Evolutionary conservation across 768 basidiomycete genomes (phyloP), one percentile per base, ranked within the genome.

Genomic region (Lepiota subincarnata): DNA sequence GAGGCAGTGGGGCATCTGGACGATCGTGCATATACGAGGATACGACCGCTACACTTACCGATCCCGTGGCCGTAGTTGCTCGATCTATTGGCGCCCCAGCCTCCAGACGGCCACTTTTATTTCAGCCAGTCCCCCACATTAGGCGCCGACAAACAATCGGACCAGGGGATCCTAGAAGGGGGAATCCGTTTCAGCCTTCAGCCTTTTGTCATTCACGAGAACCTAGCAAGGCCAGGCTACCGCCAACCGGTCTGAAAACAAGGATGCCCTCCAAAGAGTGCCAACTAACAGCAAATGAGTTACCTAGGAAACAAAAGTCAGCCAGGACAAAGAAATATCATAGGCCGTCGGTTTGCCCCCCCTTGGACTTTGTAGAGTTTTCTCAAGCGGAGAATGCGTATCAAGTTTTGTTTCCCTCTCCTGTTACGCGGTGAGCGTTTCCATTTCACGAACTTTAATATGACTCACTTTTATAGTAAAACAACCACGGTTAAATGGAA

Each of bases 1-100:
- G 34, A 20, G 20, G 20, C 37, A 55, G 37, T 11, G 31, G 50
- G 45, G 40, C 66, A 5, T 61, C 72, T 19, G 61, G 66, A n/a
- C 55, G 63, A 36, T 24, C 24, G 24, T 66, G 73, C 24, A 59
- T 74, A 48, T 62, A 72, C 22, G 65, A 66, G 44, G 73, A 73
- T 40, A 69, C 71, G 38, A 55, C 71, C 7, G 54, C 68, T 31
- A 68, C 71, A 1, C 60, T 67, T 48, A 70, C 68, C 8, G 62
- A 71, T 24, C 63, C 70, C 10, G 64, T 67, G 14, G 60, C 64
- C 13, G 56, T 44, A 34, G 55, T 66, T 37, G 52, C 60, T 50
- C 59, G 62, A 55, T 49, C 55, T 28, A 39, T 13, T 8, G 48
- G 55, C 20, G 50, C 43, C 35, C 48, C 53, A 39, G 56, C 43